Base-by-base conservation (phyloP, 176 grass and related monocot genomes). In the Leersia perrieri region DNA sequence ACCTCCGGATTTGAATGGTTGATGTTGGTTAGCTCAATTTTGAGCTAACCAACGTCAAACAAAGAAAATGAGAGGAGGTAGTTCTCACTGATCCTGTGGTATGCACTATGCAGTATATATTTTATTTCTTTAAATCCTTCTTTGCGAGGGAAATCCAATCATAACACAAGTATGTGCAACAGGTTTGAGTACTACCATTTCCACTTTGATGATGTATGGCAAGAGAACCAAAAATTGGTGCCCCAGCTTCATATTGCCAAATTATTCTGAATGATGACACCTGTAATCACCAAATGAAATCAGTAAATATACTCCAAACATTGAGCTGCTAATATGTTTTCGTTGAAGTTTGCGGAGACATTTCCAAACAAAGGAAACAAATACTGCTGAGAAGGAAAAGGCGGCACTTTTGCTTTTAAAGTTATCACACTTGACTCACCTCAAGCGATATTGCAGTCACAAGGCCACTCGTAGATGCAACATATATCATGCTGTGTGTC, bases 181-280 rank as follows among this genome's bases (percentile, higher is more conserved):
- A 73, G 23, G 55, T 29, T n/a, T 12, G 20, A 53, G 14, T 47
- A 63, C 31, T 94, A 98, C 95, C 90, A 68, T 89, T 92, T 88
- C 88, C 83, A 83, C 49, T 78, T 70, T 89, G 41, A 82, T 82
- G 11, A 87, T 94, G 92, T 63, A 91, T 76, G 67, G 80, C 57
- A 28, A 94, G 88, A 76, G 95, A 98, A 74, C 86, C 88, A 62
- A 98, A 98, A 55, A 87, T 92, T 77, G 95, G 88, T 65, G 81
- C 86, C 51, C 90, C 88, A 33, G 83, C 80, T 63, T 98, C 86
- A 0, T 92, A 87, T 71, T 80, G 70, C 95, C 95, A 98, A 71
- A 74, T 12, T 27, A 78, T 82, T 16, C 40, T 84, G 85, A 92
- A 98, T 67, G 84, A 68, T 12, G 27, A 13, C 51, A 51, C 92